Conservation (phyloP, 1,139 yeast species). For the Wickerhamomyces sp. region DNA sequence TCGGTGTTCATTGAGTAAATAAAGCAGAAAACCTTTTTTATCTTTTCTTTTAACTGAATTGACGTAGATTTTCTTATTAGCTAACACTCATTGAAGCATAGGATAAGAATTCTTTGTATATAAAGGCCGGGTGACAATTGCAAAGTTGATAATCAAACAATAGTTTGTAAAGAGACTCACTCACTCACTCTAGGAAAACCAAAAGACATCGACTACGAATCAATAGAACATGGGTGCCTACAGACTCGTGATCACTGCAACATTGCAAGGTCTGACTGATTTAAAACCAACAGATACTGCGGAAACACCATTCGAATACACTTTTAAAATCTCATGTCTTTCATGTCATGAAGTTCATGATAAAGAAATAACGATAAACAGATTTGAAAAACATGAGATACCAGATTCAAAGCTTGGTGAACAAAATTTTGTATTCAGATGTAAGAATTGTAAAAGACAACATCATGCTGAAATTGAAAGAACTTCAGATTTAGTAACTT, state of each 20-base stretch:
- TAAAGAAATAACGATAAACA: slow-evolving; percentile 68
- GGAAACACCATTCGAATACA: slow-evolving; percentile 63
- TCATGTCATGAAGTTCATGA: slow-evolving; percentile 75
- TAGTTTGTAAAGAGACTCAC: too few relatives aligned
- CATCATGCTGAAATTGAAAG: slow-evolving; percentile 31
- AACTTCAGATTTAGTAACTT: slow-evolving; percentile 31
- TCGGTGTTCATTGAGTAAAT: slow-evolving; percentile 31
- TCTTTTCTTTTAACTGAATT: too few relatives aligned
- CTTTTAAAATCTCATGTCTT: slow-evolving; percentile 70
- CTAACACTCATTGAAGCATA: too few relatives aligned
- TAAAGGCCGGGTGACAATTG: too few relatives aligned
- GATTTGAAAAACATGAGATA: slow-evolving; percentile 48
- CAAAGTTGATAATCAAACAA: too few relatives aligned
- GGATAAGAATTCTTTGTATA: too few relatives aligned
- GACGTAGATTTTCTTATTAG: too few relatives aligned
- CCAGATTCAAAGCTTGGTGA: slow-evolving; percentile 76
- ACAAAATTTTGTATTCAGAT: slow-evolving; percentile 78
- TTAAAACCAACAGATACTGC: slow-evolving; percentile 61
- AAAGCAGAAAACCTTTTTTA: too few relatives aligned
- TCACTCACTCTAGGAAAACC: too few relatives aligned
- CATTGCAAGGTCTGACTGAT: slow-evolving; percentile 56
- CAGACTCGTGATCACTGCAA: slow-evolving; percentile 49
- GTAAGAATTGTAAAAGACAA: slow-evolving; percentile 59
- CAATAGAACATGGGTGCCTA: not conserved
- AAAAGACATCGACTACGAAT: too few relatives aligned